phyloP scores from a whole-genome alignment of 2,329 filamentous ascomycete species.

The Cladophialophora immunda region DNA sequence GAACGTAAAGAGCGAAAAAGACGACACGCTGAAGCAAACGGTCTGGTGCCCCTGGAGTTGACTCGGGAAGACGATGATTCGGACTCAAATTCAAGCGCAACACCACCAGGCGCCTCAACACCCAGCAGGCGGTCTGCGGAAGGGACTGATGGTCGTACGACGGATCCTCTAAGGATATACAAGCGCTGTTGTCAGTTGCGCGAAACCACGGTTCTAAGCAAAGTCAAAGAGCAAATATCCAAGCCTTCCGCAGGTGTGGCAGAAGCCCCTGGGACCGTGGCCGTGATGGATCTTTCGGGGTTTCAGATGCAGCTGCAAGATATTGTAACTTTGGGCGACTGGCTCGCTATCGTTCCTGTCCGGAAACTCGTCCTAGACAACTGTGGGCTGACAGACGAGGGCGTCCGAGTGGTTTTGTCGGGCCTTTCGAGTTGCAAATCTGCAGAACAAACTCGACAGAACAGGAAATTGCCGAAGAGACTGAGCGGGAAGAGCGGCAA shows the following conservation, averaged over 20 bases:
- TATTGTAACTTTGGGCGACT: slow-evolving; percentile 87
- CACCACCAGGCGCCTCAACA: slow-evolving; percentile 42
- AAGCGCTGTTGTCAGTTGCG: slow-evolving; percentile 91
- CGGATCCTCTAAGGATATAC: slow-evolving; percentile 91
- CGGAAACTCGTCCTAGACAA: slow-evolving; percentile 87
- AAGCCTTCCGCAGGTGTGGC: slow-evolving; percentile 71
- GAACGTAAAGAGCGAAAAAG: slow-evolving; percentile 90
- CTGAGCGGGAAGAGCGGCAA: slow-evolving; percentile 44
- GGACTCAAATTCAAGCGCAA: slow-evolving; percentile 55
- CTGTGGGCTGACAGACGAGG: slow-evolving; percentile 85
- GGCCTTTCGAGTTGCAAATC: slow-evolving; percentile 82
- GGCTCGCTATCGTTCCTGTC: slow-evolving; percentile 90
- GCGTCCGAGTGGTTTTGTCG: slow-evolving; percentile 83
- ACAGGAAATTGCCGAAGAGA: slow-evolving; percentile 52
- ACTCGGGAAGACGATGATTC: slow-evolving; percentile 71
- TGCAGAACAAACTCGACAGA: slow-evolving; percentile 65
- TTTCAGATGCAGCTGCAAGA: slow-evolving; percentile 86
- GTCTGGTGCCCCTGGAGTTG: slow-evolving; percentile 84
- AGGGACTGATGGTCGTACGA: slow-evolving; percentile 78
- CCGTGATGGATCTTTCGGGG: slow-evolving; percentile 82
- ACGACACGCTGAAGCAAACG: slow-evolving; percentile 85
- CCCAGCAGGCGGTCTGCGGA: slow-evolving; percentile 55
- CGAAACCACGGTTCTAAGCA: slow-evolving; percentile 90
- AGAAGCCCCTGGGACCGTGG: slow-evolving; percentile 76
- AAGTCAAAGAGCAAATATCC: slow-evolving; percentile 86